These are phyloP conservation scores for Salmacisia buchloeana DNA, from an alignment of 1,284 basidiomycete genomes.

Conservation along the genomic window DNA sequence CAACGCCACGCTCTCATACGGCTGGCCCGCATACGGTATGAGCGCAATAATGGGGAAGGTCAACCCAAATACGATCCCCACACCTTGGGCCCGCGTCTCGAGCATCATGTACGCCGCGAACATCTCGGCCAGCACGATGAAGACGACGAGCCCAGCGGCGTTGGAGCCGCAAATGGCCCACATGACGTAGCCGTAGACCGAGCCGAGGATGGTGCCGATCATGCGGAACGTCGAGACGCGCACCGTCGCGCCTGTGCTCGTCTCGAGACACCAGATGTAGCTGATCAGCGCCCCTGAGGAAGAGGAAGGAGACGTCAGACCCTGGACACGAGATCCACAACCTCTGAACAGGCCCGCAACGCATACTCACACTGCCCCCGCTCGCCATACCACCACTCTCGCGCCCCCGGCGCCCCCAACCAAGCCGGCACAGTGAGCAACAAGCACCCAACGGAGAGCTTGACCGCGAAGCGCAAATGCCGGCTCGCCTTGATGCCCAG, in stretches of 20 bases:
- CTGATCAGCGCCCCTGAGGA: conserved; percentile 39
- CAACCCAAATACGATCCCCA: conserved; percentile 53
- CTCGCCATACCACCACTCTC: conserved; percentile 50
- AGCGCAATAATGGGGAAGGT: conserved; percentile 49
- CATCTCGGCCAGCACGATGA: conserved; percentile 50
- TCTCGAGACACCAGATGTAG: conserved; percentile 54
- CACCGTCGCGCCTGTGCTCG: conserved; percentile 54
- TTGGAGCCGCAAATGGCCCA: conserved; percentile 52
- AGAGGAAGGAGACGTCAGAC: not conserved
- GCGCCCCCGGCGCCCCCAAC: conserved; percentile 32
- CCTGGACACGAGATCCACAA: not conserved
- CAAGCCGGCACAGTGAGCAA: conserved; percentile 53
- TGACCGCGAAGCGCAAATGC: conserved; percentile 53
- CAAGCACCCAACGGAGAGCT: conserved; percentile 52
- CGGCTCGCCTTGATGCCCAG: conserved; percentile 49
- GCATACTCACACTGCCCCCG: conserved; percentile 50
- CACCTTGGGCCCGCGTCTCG: conserved; percentile 41
- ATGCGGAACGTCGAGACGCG: conserved; percentile 53
- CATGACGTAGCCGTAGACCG: conserved; percentile 51
- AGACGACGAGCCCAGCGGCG: conserved; percentile 52
- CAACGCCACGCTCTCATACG: conserved; percentile 21
- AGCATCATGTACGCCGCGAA: conserved; percentile 52
- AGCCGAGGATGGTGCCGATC: conserved; percentile 53
- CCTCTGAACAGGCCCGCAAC: not conserved
- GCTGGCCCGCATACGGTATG: conserved; percentile 48